Percentiles rank a stretch among this genome's conserved stretches.
Conservation (phyloP, 352 stramenopile genomes). For the Detonula confervacea region DNA sequence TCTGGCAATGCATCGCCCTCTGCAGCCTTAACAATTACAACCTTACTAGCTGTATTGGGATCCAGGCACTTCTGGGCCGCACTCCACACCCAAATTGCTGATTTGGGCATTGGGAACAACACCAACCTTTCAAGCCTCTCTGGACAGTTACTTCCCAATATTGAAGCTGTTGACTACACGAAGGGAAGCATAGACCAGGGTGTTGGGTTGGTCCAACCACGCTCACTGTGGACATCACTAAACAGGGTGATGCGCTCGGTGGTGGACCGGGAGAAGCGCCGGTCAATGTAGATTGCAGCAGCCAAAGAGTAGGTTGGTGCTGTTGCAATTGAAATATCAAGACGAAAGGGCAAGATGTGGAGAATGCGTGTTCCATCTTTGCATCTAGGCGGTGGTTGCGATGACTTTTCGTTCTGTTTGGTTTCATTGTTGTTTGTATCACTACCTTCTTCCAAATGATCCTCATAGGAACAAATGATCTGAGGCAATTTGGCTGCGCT, state of each 20-base stretch:
- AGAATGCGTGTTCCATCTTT: conserved; percentile 54
- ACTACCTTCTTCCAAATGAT: neutral
- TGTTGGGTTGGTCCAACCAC: conserved; percentile 49
- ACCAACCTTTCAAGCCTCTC: conserved; percentile 45
- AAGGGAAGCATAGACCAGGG: conserved; percentile 48
- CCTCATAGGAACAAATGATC: conserved; percentile 52
- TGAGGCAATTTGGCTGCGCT: conserved; percentile 26
- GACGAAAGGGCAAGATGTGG: conserved; percentile 48
- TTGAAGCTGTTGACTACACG: conserved; percentile 44
- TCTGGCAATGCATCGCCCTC: conserved; percentile 10
- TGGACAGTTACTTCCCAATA: conserved; percentile 43
- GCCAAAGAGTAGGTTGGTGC: conserved; percentile 46
- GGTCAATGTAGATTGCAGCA: conserved; percentile 47
- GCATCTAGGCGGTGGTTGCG: conserved; percentile 18
- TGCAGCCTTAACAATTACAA: conserved; percentile 34
- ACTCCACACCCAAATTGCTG: conserved; percentile 47
- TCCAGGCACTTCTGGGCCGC: conserved; percentile 50
- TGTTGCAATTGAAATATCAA: conserved; percentile 47
- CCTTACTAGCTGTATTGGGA: conserved; percentile 49
- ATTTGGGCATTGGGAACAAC: conserved; percentile 47
- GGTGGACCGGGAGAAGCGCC: conserved; percentile 22
- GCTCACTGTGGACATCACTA: conserved; percentile 40
- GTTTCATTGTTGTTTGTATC: conserved; percentile 1
- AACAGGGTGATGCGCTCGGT: conserved; percentile 45
- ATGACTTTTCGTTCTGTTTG: conserved; percentile 1